Base-by-base conservation (phyloP, 306 rosid species). In the Medicago lupulina region DNA sequence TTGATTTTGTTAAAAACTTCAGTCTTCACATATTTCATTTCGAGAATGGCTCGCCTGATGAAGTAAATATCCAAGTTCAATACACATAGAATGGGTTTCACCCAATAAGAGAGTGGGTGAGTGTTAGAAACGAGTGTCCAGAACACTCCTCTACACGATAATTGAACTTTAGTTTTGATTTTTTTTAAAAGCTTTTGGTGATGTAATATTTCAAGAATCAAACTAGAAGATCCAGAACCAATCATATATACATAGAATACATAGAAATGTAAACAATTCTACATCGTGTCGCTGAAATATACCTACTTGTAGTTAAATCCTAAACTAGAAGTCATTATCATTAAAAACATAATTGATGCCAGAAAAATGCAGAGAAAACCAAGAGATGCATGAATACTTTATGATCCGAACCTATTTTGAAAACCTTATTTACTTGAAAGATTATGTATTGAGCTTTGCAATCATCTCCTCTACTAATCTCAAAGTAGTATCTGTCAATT, bases 381-480 rank as follows among this genome's bases (percentile, higher is more conserved):
- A 14, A 34, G 6, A 38, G 50, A 47, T 50, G 50, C 72, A 59
- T 23, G 43, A 66, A 44, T 25, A 28, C 19, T 5, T 67, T 25
- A 19, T 53, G 76, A 25, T 14, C 23, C 4, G 4, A 68, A 46
- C 57, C 73, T 46, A 70, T 65, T 66, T 34, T 28, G 15, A 11
- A 55, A 44, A 21, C 57, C 58, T 19, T 53, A 43, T 39, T 67
- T 54, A 4, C 58, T 23, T 14, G 50, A 28, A n/a, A 67, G 28
- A 9, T 79, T 70, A 83, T 72, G 79, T 74, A 71, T 84, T 78
- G 69, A 92, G 91, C 82, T 87, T 92, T 21, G 96, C 91, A 74
- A 92, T 88, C 94, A 89, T 91, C 76, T 91, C 89, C 81, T 89
- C 95, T 15, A 91, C 91, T 83, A 87, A 66, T 68, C 85, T 86